Conservation (phyloP, 768 basidiomycete species). For the Russula griseocarnosa region DNA sequence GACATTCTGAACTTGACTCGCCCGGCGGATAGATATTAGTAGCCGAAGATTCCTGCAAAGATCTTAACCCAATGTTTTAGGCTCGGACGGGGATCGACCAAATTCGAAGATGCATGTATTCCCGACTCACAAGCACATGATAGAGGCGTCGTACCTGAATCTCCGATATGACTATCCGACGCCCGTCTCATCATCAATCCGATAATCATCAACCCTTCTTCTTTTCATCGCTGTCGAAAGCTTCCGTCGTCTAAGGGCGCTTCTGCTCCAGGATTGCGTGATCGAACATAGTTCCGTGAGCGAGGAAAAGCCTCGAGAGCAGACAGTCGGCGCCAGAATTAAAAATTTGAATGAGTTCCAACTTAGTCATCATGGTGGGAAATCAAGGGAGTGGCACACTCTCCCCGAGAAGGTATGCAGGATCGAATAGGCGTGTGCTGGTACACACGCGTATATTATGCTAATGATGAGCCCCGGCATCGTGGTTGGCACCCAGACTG, state of each 20-base stretch:
- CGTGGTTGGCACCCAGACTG: conserved; percentile 56
- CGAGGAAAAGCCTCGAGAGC: conserved; percentile 21
- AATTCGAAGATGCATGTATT: not conserved
- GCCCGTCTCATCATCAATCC: not conserved
- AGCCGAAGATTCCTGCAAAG: not conserved
- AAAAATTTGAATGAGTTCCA: too few species aligned
- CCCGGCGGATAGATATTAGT: not conserved
- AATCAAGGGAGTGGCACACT: not conserved
- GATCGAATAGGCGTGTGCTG: conserved; percentile 54
- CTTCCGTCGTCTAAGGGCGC: not conserved
- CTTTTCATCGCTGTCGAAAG: not conserved
- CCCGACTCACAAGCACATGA: not conserved
- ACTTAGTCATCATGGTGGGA: not conserved
- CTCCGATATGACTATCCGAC: not conserved
- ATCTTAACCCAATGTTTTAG: not conserved
- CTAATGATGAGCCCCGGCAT: conserved; percentile 74
- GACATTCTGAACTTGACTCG: not conserved
- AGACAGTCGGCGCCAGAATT: conserved; percentile 21
- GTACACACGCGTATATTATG: conserved; percentile 67
- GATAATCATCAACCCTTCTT: not conserved
- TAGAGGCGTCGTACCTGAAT: not conserved
- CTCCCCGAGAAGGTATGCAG: conserved; percentile 79
- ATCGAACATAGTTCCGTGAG: conserved; percentile 25
- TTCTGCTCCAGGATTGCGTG: conserved; percentile 13
- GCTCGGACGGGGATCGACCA: not conserved